Evolutionary conservation across 352 stramenopile genomes (phyloP).

Genomic region (Pythium volutum): DNA sequence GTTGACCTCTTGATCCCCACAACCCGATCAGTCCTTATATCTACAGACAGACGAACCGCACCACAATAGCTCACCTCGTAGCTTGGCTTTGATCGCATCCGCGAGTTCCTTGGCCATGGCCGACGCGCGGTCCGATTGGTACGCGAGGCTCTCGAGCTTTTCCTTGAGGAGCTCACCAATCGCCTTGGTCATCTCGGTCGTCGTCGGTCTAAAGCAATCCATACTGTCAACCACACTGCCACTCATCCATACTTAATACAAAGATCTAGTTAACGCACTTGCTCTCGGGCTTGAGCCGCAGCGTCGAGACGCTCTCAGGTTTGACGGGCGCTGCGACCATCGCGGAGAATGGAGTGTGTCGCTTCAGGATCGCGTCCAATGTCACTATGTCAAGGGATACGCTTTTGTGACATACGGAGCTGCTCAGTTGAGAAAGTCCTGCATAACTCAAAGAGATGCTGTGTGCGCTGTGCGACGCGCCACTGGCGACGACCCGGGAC

Average conservation of each 20-base stretch:
- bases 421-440: not conserved
- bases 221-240: not conserved
- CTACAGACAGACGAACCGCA: not conserved
- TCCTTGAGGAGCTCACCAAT: slow-evolving; percentile 62
- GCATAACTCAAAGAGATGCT: slow-evolving; percentile 16
- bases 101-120: slow-evolving; percentile 84
- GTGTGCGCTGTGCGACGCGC: slow-evolving; percentile 56
- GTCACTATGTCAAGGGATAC: slow-evolving; percentile 7
- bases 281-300: slow-evolving; percentile 61
- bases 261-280: slow-evolving; percentile 22
- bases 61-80: slow-evolving; percentile 54
- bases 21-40: not conserved
- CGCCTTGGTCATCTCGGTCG: slow-evolving; percentile 80
- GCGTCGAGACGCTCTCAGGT: slow-evolving; percentile 35
- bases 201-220: slow-evolving; percentile 41
- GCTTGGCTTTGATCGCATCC: slow-evolving; percentile 75
- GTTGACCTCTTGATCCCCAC: slow-evolving; percentile 31
- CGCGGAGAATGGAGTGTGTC: slow-evolving; percentile 4
- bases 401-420: slow-evolving; percentile 7
- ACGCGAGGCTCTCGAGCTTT: slow-evolving; percentile 59
- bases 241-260: not conserved
- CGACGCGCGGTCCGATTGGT: slow-evolving; percentile 75
- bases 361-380: slow-evolving; percentile 19
- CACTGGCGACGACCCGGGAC: slow-evolving; percentile 31
- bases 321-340: slow-evolving; percentile 43